phyloP scores from a whole-genome alignment of 768 basidiomycete genomes.

The Boletus speciosus region DNA sequence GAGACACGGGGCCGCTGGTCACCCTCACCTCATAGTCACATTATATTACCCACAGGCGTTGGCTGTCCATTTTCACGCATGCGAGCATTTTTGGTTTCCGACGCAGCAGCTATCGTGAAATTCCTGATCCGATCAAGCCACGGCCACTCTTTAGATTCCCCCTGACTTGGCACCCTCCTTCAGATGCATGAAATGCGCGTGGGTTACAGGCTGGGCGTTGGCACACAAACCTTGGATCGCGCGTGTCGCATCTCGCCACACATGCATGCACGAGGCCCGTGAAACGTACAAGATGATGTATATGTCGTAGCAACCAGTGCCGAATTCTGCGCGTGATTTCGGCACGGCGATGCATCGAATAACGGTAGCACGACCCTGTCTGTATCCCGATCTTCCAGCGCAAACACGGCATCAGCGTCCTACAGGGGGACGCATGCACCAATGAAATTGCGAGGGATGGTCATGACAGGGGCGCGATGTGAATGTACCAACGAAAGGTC shows the following conservation, averaged over 20 bases:
- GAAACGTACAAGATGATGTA: slow-evolving; percentile 3
- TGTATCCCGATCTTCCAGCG: background rate
- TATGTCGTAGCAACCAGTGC: background rate
- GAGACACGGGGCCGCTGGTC: no score
- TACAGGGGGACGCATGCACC: background rate
- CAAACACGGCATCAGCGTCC: background rate
- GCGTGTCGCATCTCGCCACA: background rate
- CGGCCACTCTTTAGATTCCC: background rate
- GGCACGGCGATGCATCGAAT: background rate
- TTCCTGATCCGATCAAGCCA: background rate
- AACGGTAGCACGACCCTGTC: background rate
- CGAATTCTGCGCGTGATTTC: background rate
- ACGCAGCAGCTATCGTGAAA: background rate
- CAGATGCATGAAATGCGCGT: background rate
- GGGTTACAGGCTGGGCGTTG: background rate
- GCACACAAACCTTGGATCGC: background rate
- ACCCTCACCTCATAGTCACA: background rate
- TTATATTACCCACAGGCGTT: background rate
- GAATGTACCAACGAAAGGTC: background rate
- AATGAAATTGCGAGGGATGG: background rate
- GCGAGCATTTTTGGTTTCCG: background rate
- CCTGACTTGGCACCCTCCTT: background rate
- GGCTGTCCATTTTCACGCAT: background rate
- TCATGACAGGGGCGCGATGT: background rate
- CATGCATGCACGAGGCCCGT: slow-evolving; percentile 2